Base-by-base conservation (phyloP, 176 grass and related monocot species). In the Aegilops longissima region DNA sequence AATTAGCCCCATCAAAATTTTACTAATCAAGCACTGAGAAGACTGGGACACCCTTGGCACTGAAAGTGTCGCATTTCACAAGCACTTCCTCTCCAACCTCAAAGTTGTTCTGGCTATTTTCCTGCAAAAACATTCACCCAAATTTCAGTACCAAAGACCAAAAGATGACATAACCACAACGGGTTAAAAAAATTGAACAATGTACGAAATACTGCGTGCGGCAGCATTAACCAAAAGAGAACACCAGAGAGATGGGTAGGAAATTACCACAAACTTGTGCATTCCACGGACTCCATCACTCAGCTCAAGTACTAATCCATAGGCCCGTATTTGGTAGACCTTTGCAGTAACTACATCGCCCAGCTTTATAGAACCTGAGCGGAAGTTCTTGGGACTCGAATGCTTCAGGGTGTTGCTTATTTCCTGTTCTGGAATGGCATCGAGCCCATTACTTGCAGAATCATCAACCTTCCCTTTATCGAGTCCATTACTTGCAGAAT, bases 181-280 rank as follows among this genome's bases (percentile, higher is more conserved):
- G 27, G 71, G 71, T 24, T 18, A 29, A 75, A 7, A 51, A 51
- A 73, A 30, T 3, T 71, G 34, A 77, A 69, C 12, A 30, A 56
- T 61, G n/a, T 42, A 75, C 2, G 5, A 64, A 72, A 76, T 67
- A 72, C 21, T 27, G 8, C 6, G 49, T 47, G 65, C n/a, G 7
- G 27, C n/a, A 65, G 30, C 49, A 58, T 52, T 25, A 75, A 56
- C 16, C 9, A 49, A 76, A 81, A 20, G 16, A 18, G n/a, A 75
- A 52, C 24, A 51, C 9, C 11, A 0, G 42, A 68, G 13, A 40
- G 30, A 2, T 38, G 13, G 79, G 33, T 82, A 77, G 24, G 66
- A 70, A 82, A 29, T 87, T 94, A 98, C 97, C 97, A 85, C 76
- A 94, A 98, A 98, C 77, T 96, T 98, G 85, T 91, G 93, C 97